These are phyloP conservation scores for Hydnum rufescens DNA, from an alignment of 768 basidiomycete genomes.

Conservation along the genomic window DNA sequence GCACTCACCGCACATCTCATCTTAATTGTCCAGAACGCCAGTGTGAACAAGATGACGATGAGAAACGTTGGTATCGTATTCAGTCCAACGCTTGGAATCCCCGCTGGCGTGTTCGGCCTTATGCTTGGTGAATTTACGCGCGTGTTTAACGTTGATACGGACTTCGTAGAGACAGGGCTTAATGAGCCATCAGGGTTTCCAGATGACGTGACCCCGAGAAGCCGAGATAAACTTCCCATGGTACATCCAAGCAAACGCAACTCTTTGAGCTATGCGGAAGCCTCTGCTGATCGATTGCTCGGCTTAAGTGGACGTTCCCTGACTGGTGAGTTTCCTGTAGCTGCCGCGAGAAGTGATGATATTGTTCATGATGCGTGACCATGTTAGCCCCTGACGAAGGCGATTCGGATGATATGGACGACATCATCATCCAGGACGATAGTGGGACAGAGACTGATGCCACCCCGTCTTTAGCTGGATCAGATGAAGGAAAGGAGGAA, in stretches of 20 bases:
- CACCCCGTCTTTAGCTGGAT: background rate
- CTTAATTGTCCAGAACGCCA: constrained; percentile 77
- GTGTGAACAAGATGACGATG: constrained; percentile 94
- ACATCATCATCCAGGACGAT: constrained; percentile 41
- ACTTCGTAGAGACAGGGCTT: constrained; percentile 18
- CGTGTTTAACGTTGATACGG: constrained; percentile 59
- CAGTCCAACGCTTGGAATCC: constrained; percentile 91
- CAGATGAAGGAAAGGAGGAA: constrained; percentile 25
- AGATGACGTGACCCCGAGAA: background rate
- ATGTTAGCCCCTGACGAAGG: constrained; percentile 30
- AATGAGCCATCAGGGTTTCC: background rate
- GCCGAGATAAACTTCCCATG: background rate
- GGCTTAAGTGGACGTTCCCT: constrained; percentile 55
- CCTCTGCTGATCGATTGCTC: constrained; percentile 65
- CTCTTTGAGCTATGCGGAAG: constrained; percentile 65
- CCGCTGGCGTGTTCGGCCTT: constrained; percentile 89
- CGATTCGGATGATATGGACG: constrained; percentile 42
- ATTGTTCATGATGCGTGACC: constrained; percentile 15
- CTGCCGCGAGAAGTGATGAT: constrained; percentile 13
- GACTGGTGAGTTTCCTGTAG: constrained; percentile 28
- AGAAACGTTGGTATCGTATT: constrained; percentile 98
- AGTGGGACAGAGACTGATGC: constrained; percentile 48
- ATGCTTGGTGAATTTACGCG: constrained; percentile 87
- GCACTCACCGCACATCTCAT: constrained; percentile 91
- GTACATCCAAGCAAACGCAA: constrained; percentile 35